Conservation (phyloP, 1,284 basidiomycete genomes). For the Ustanciosporium gigantosporum region DNA sequence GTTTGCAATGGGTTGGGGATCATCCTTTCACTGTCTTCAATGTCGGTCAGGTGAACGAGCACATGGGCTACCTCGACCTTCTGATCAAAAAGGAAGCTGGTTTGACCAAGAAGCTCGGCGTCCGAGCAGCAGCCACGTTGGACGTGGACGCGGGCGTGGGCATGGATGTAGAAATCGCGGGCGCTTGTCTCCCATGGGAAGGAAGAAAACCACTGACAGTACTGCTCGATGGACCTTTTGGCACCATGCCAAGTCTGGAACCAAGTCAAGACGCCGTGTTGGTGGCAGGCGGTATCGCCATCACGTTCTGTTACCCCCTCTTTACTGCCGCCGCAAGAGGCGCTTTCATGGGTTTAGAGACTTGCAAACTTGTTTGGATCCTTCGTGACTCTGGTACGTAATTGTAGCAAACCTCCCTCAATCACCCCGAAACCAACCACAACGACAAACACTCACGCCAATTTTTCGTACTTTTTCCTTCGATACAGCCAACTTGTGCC, state of each 20-base stretch:
- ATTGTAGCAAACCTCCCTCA: neutral
- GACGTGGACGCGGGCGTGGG: neutral
- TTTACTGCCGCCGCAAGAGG: constrained; percentile 13
- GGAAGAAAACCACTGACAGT: constrained; percentile 3
- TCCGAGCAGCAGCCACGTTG: neutral
- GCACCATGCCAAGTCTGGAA: constrained; percentile 1
- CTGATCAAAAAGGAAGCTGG: constrained; percentile 29
- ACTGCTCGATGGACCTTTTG: constrained; percentile 44
- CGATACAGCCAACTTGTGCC: constrained; percentile 3
- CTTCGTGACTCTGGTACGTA: constrained; percentile 24
- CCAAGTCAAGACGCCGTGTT: constrained; percentile 14
- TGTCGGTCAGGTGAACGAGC: constrained; percentile 4
- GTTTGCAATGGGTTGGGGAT: constrained; percentile 30
- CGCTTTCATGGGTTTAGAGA: neutral
- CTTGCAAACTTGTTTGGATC: constrained; percentile 40
- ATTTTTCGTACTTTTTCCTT: neutral
- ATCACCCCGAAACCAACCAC: neutral
- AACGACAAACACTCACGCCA: neutral
- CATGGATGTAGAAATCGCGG: constrained; percentile 10
- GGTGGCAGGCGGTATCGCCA: constrained; percentile 39
- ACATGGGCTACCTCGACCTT: constrained; percentile 21
- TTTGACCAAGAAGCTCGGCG: constrained; percentile 25
- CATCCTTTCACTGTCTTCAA: constrained; percentile 45
- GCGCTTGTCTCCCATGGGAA: neutral
- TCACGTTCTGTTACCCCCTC: constrained; percentile 39